These are phyloP conservation scores for Astragalus membranaceus DNA, from an alignment of 306 rosid genomes.

Conservation along the genomic window DNA sequence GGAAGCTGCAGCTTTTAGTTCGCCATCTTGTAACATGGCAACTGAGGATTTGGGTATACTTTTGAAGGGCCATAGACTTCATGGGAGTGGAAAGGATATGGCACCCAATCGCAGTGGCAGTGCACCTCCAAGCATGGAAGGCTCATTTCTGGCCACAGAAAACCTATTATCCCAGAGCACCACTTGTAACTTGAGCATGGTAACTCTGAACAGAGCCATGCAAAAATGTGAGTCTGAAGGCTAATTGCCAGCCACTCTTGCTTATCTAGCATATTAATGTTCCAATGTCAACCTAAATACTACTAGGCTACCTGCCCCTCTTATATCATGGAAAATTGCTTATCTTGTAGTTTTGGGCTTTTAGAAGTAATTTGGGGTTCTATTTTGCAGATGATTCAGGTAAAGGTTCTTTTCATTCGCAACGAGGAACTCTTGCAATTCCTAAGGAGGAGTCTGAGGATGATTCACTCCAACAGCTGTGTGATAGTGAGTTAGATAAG, in stretches of 20 bases:
- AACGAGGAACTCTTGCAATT: constrained; percentile 45
- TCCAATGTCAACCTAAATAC: constrained; percentile 41
- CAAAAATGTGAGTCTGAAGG: constrained; percentile 41
- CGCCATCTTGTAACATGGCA: constrained; percentile 33
- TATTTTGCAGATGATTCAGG: constrained; percentile 47
- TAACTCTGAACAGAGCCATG: constrained; percentile 30
- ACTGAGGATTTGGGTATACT: constrained; percentile 52
- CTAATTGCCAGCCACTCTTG: constrained; percentile 36
- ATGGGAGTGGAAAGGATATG: constrained; percentile 30
- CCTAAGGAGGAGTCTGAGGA: constrained; percentile 62
- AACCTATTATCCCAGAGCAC: constrained; percentile 36
- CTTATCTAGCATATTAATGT: constrained; percentile 35
- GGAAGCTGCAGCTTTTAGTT: constrained; percentile 35
- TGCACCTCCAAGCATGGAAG: constrained; percentile 73
- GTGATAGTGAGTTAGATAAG: constrained; percentile 32
- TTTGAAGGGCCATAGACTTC: constrained; percentile 39
- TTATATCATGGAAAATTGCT: constrained; percentile 40
- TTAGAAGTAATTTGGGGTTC: constrained; percentile 20
- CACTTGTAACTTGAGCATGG: constrained; percentile 28
- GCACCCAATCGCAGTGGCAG: constrained; percentile 63
- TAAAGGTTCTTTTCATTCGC: constrained; percentile 36
- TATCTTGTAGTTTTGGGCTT: constrained; percentile 32
- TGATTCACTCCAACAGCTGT: constrained; percentile 41
- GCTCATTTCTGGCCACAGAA: constrained; percentile 48
- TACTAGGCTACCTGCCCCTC: constrained; percentile 37